phyloP scores from a whole-genome alignment of 257 asterid genomes.

The Ophiorrhiza pumila region DNA sequence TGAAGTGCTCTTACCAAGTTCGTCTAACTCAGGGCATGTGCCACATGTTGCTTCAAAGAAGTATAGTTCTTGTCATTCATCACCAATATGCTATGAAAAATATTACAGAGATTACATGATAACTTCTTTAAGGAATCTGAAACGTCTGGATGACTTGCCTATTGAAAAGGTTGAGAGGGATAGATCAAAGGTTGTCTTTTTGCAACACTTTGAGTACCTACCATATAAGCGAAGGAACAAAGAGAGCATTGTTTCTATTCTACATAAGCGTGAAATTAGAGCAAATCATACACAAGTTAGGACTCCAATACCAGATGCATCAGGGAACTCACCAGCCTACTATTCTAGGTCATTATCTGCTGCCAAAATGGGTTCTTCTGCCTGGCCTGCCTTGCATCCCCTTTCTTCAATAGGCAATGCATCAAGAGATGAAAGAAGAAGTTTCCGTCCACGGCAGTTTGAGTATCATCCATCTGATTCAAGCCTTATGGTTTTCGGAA shows the following conservation, averaged over 20 bases:
- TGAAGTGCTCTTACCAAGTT: constrained; percentile 37
- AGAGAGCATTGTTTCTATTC: constrained; percentile 58
- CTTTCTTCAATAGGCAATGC: constrained; percentile 46
- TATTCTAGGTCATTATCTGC: constrained; percentile 84
- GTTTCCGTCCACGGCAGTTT: constrained; percentile 82
- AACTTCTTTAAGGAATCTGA: constrained; percentile 64
- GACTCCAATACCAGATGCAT: constrained; percentile 36
- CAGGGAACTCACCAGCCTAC: constrained; percentile 50
- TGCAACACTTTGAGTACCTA: constrained; percentile 61
- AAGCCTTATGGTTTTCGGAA: constrained; percentile 92
- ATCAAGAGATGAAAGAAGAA: constrained; percentile 61
- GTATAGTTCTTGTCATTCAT: constrained; percentile 52
- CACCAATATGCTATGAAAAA: constrained; percentile 87
- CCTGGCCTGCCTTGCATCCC: constrained; percentile 72
- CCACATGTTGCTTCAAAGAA: constrained; percentile 40
- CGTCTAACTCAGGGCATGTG: constrained; percentile 28
- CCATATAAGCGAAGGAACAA: constrained; percentile 61
- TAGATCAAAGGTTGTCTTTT: constrained; percentile 50
- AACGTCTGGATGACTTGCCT: constrained; percentile 70
- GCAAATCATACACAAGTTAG: constrained; percentile 36
- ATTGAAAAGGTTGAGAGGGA: constrained; percentile 58
- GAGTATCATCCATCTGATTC: constrained; percentile 96
- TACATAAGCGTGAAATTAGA: constrained; percentile 75
- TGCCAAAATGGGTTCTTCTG: constrained; percentile 77
- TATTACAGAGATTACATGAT: constrained; percentile 83